Percentiles rank a stretch among this genome's conserved stretches.
phyloP scores from a whole-genome alignment of 495 filamentous ascomycete genomes.

The Aspergillus affinis region DNA sequence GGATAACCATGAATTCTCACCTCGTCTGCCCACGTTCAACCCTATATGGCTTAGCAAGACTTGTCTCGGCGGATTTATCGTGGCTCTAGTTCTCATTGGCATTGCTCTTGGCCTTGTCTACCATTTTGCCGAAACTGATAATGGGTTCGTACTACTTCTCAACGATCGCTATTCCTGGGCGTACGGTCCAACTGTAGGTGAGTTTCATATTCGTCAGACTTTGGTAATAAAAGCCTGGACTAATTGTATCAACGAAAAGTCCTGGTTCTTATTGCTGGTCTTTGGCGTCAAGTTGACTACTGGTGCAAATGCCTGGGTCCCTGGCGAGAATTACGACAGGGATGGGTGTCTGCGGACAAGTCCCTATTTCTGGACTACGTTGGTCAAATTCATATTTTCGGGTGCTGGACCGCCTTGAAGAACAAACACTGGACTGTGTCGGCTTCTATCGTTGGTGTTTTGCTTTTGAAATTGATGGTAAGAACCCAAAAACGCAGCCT shows the following conservation, averaged over 20 bases:
- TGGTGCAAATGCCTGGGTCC: constrained; percentile 2
- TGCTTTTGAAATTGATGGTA: constrained; percentile 4
- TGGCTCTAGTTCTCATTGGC: neutral
- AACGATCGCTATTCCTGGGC: neutral
- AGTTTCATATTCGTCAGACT: neutral
- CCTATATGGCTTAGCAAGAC: neutral
- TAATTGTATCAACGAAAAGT: neutral
- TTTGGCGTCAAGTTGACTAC: constrained; percentile 9
- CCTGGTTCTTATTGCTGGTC: neutral
- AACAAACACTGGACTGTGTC: constrained; percentile 3
- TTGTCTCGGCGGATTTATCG: neutral
- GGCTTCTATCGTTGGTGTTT: neutral
- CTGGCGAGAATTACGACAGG: neutral
- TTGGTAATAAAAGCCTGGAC: neutral
- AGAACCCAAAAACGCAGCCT: neutral
- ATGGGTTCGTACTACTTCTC: neutral
- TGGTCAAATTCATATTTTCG: constrained; percentile 1
- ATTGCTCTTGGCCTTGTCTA: neutral
- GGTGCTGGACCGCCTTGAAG: constrained; percentile 1
- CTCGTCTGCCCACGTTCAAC: neutral
- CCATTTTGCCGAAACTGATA: neutral
- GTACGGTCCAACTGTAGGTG: neutral
- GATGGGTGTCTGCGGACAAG: neutral
- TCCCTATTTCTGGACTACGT: constrained; percentile 6
- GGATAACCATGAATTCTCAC: neutral